phyloP scores from a whole-genome alignment of 257 asterid genomes.

The Solanum clarkiae region DNA sequence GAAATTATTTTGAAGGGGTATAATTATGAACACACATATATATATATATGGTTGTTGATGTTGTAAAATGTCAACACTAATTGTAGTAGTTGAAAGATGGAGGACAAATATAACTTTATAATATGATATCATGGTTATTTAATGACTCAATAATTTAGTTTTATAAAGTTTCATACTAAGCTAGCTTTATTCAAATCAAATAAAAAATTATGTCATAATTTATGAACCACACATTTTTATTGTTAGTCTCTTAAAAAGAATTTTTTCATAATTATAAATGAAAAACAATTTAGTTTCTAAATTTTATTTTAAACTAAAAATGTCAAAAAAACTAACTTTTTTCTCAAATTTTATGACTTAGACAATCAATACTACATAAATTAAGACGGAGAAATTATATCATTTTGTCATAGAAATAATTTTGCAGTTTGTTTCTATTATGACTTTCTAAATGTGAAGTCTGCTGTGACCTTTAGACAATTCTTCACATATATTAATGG shows the following conservation, averaged over 20 bases:
- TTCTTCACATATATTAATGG: neutral
- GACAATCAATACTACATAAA: neutral
- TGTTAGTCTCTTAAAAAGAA: neutral
- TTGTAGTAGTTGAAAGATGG: slow-evolving; percentile 33
- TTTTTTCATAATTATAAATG: no score
- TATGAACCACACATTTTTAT: neutral
- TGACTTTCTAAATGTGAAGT: neutral
- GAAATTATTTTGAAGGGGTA: neutral
- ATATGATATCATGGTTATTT: neutral
- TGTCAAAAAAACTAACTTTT: neutral
- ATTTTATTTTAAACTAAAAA: neutral
- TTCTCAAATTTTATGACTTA: neutral
- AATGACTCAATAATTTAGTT: neutral
- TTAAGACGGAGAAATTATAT: neutral
- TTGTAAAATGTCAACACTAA: neutral
- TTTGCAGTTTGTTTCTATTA: neutral
- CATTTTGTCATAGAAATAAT: neutral
- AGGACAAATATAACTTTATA: neutral
- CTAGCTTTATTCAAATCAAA: neutral
- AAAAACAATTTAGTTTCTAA: neutral
- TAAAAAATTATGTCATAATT: neutral
- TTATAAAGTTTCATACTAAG: neutral
- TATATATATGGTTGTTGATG: neutral
- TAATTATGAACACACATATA: neutral
- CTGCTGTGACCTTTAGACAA: neutral